These are phyloP conservation scores for Sugiyamaella americana DNA, from an alignment of 805 yeast genomes.

Conservation along the genomic window DNA sequence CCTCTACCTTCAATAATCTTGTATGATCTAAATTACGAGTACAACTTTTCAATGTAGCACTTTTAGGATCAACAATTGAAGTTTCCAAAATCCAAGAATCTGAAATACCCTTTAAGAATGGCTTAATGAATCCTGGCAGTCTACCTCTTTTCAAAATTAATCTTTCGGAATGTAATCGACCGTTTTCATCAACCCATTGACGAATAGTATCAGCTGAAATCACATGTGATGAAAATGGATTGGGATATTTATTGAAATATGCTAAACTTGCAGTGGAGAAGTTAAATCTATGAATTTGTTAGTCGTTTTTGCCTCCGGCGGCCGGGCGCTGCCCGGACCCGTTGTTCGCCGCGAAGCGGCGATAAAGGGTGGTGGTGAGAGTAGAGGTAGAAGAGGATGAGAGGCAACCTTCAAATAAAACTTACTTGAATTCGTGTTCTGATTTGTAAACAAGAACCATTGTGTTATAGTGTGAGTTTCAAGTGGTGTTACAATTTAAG, in stretches of 20 bases:
- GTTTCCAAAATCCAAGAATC: constrained; percentile 80
- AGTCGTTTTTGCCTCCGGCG: too few species aligned
- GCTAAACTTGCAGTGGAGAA: constrained; percentile 73
- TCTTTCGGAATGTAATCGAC: constrained; percentile 65
- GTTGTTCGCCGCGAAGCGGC: too few species aligned
- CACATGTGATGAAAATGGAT: constrained; percentile 82
- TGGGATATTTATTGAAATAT: constrained; percentile 63
- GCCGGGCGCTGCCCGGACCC: too few species aligned
- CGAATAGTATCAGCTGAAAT: constrained; percentile 73
- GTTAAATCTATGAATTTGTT: constrained; percentile 32
- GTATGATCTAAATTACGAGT: constrained; percentile 82
- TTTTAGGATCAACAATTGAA: constrained; percentile 60
- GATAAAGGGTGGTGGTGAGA: too few species aligned
- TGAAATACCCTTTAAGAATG: constrained; percentile 62
- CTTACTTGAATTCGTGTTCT: constrained; percentile 48
- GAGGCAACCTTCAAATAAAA: constrained; percentile 1
- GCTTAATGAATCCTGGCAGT: constrained; percentile 71
- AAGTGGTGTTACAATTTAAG: too few species aligned
- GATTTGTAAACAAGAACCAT: constrained; percentile 64
- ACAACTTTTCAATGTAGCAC: constrained; percentile 54
- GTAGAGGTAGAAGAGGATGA: neutral
- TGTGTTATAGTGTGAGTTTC: too few species aligned
- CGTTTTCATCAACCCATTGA: constrained; percentile 50
- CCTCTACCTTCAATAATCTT: constrained; percentile 71
- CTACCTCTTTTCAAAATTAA: constrained; percentile 73